A percentile compares a stretch with the other conserved stretches of the same genome.
Evolutionary conservation across 1,139 yeast species (phyloP).

Genomic region (Suhomyces ambrosiae): DNA sequence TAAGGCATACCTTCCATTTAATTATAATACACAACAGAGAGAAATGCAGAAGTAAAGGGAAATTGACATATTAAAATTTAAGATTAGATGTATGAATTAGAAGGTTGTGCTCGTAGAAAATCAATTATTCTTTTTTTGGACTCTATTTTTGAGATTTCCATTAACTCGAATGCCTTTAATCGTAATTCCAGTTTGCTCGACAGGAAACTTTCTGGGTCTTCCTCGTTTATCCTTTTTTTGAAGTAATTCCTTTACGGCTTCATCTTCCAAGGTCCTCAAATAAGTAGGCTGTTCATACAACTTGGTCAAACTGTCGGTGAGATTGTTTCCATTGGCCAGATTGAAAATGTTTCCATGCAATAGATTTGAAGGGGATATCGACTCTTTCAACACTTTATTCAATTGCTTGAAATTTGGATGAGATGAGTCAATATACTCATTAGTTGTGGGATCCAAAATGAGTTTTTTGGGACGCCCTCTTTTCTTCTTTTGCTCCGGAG

Average conservation of each 20-base stretch:
- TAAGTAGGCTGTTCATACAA: slow-evolving; percentile 34
- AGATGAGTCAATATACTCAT: slow-evolving; percentile 45
- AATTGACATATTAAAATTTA: neutral
- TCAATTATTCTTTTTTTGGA: slow-evolving; percentile 12
- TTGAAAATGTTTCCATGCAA: slow-evolving; percentile 9
- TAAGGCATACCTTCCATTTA: neutral
- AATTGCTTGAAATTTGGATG: slow-evolving; percentile 48
- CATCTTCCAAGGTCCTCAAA: slow-evolving; percentile 36
- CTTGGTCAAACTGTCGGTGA: slow-evolving; percentile 19
- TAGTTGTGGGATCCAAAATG: slow-evolving; percentile 44
- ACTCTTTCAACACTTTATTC: slow-evolving; percentile 37
- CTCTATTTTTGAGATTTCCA: slow-evolving; percentile 34
- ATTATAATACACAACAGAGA: slow-evolving; percentile 1
- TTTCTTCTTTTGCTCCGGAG: slow-evolving; percentile 31
- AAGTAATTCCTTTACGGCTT: slow-evolving; percentile 41
- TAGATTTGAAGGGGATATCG: slow-evolving; percentile 14
- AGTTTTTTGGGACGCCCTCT: slow-evolving; percentile 51
- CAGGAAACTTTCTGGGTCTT: slow-evolving; percentile 54
- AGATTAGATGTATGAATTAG: neutral
- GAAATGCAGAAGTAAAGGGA: neutral
- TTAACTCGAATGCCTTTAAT: slow-evolving; percentile 49
- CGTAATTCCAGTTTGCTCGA: slow-evolving; percentile 51
- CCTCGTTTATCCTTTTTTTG: slow-evolving; percentile 50
- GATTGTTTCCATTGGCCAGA: slow-evolving; percentile 3
- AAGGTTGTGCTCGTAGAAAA: neutral